phyloP scores from a whole-genome alignment of 441 rosid genomes.

The Brassica balearica region DNA sequence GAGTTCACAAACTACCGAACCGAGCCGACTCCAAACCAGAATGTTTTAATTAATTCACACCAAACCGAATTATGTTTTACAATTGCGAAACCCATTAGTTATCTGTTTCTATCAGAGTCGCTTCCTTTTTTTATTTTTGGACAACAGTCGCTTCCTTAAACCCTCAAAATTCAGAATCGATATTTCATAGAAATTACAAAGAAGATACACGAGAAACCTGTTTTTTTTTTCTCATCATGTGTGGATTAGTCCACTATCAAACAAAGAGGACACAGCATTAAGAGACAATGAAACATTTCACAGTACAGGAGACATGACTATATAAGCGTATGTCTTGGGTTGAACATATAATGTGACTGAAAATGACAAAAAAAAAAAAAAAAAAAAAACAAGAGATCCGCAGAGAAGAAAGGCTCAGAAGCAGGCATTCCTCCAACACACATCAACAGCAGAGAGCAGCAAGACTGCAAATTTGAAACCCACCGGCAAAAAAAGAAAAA shows the following conservation, averaged over 20 bases:
- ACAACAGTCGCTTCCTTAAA: neutral
- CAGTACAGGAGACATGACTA: neutral
- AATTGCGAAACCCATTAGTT: too few species aligned
- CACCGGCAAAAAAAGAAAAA: neutral
- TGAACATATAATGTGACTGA: conserved; percentile 10
- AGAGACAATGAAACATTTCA: neutral
- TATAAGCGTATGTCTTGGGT: neutral
- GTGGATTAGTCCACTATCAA: neutral
- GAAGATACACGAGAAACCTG: neutral
- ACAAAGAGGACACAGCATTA: neutral
- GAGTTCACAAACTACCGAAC: neutral
- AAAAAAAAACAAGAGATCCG: neutral
- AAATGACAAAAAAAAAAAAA: neutral
- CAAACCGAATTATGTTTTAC: too few species aligned
- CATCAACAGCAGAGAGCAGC: conserved; percentile 86
- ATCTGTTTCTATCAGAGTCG: neutral
- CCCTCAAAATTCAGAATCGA: neutral
- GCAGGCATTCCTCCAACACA: conserved; percentile 84
- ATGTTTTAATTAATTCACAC: too few species aligned
- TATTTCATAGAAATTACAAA: too few species aligned
- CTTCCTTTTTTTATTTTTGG: too few species aligned
- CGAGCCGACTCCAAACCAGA: neutral
- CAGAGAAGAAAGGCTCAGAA: conserved; percentile 39
- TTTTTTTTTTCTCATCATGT: neutral
- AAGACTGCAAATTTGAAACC: conserved; percentile 52